phyloP scores from a whole-genome alignment of 345 rosid species.

The Arabis hirsuta region DNA sequence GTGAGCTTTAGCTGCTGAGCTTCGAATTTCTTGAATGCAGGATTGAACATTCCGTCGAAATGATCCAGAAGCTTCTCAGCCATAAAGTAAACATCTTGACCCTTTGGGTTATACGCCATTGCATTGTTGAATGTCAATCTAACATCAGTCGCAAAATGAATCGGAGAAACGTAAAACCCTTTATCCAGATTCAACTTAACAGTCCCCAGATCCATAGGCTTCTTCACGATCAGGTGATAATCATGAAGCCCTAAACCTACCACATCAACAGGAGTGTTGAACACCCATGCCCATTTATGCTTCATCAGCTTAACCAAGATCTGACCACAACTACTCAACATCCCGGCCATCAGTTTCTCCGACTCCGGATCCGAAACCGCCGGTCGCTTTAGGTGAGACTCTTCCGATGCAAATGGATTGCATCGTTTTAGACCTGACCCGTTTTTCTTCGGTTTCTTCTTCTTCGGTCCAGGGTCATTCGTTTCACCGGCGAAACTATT shows the following conservation, averaged over 20 bases:
- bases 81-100: slow-evolving; percentile 60
- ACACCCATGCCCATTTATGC: slow-evolving; percentile 63
- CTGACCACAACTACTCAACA: slow-evolving; percentile 58
- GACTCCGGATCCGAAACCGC: slow-evolving; percentile 16
- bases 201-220: slow-evolving; percentile 85
- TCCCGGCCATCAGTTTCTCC: slow-evolving; percentile 7
- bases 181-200: slow-evolving; percentile 58
- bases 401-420: slow-evolving; percentile 32
- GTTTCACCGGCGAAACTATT: slow-evolving; percentile 36
- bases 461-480: slow-evolving; percentile 44
- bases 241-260: slow-evolving; percentile 63
- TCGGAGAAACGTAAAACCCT: slow-evolving; percentile 55
- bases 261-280: slow-evolving; percentile 74
- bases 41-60: slow-evolving; percentile 56
- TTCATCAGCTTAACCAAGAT: slow-evolving; percentile 76
- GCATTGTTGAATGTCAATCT: slow-evolving; percentile 73
- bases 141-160: slow-evolving; percentile 69
- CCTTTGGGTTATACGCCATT: slow-evolving; percentile 73
- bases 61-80: slow-evolving; percentile 55
- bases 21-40: slow-evolving; percentile 47
- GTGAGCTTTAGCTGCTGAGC: slow-evolving; percentile 23
- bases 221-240: slow-evolving; percentile 60
- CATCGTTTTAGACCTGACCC: slow-evolving; percentile 48
- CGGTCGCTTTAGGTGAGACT: neutral
- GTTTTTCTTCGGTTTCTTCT: slow-evolving; percentile 54